A percentile compares a stretch with the other conserved stretches of the same genome.
Evolutionary conservation across 371 early-diverging fungal species (phyloP).

Genomic region (Saksenaea vasiformis): DNA sequence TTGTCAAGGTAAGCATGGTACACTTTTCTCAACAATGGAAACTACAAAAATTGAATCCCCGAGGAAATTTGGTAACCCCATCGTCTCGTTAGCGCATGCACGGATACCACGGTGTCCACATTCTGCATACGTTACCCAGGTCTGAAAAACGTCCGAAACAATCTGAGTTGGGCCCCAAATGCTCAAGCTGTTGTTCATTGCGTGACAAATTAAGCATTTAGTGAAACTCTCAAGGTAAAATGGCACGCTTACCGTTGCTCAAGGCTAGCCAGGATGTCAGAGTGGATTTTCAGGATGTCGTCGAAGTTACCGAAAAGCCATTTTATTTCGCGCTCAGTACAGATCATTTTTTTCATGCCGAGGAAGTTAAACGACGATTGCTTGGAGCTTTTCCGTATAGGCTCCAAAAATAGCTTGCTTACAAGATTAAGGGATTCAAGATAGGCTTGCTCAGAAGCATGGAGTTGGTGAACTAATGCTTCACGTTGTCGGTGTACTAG

Average conservation of each 20-base stretch:
- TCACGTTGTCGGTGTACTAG: slow-evolving; percentile 40
- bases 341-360: slow-evolving; percentile 40
- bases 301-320: slow-evolving; percentile 48
- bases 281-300: slow-evolving; percentile 28
- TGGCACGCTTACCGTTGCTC: slow-evolving; percentile 36
- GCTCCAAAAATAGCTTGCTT: slow-evolving; percentile 22
- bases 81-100: slow-evolving; percentile 7
- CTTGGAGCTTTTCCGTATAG: slow-evolving; percentile 35
- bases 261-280: slow-evolving; percentile 20
- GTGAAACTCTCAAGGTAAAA: slow-evolving; percentile 6
- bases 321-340: slow-evolving; percentile 43
- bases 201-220: neutral
- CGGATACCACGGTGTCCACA: neutral
- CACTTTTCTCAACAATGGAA: slow-evolving; percentile 17
- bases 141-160: slow-evolving; percentile 46
- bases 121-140: slow-evolving; percentile 27
- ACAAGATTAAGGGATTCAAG: slow-evolving; percentile 26
- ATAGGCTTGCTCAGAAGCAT: slow-evolving; percentile 36
- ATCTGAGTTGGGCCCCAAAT: slow-evolving; percentile 61
- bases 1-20: slow-evolving; percentile 39
- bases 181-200: slow-evolving; percentile 23
- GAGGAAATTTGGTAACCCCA: neutral
- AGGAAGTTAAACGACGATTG: slow-evolving; percentile 36
- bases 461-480: slow-evolving; percentile 33
- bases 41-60: slow-evolving; percentile 17